Evolutionary conservation across 2,329 filamentous ascomycete genomes (phyloP), one percentile per base, ranked within the genome.

Genomic region (Diplodia scrobiculata): DNA sequence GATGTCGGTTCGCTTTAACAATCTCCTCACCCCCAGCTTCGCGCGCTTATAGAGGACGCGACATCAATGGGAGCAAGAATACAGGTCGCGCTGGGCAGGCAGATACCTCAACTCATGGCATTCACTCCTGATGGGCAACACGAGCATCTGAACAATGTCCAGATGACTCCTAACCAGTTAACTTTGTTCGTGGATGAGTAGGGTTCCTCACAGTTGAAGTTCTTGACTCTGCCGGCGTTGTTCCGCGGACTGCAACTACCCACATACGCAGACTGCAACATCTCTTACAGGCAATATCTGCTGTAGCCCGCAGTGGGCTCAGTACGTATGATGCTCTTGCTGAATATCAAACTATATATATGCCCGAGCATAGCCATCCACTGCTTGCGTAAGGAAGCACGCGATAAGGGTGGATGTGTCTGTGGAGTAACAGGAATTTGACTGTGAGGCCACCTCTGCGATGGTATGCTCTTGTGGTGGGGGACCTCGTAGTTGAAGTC

Each of bases 151-250:
- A 78, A 10, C 48, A 25, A 10, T 36, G 19, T 13, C 14, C 50
- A 21, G 6, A 54, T 14, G 14, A 3, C 2, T 41, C 9, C 13
- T 13, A 29, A 10, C 60, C 60, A 9, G 47, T 45, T 21, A 45
- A 21, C 9, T 17, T 32, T 17, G 32, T 47, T 3, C 36, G 54
- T 36, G 25, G 45, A 7, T 64, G 36, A 34, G 77, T 75, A 25
- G 79, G 79, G 21, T 73, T 79, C 25, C 25, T 25, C 53, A 79
- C 79, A 1, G 80, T 79, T 36, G 81, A 41, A 68, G 63, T 13
- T 73, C 75, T 54, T 36, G 34, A 36, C 34, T 10, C 34, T 36
- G 34, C 34, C 7, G 34, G 34, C 34, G 34, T 36, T 11, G 10
- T 36, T 32, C 34, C 34, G 10, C 34, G 34, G 10, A 25, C 25